A percentile compares a stretch with the other conserved stretches of the same genome.
These are phyloP conservation scores for Plectranthus barbatus DNA, from an alignment of 257 asterid genomes.

Conservation along the genomic window DNA sequence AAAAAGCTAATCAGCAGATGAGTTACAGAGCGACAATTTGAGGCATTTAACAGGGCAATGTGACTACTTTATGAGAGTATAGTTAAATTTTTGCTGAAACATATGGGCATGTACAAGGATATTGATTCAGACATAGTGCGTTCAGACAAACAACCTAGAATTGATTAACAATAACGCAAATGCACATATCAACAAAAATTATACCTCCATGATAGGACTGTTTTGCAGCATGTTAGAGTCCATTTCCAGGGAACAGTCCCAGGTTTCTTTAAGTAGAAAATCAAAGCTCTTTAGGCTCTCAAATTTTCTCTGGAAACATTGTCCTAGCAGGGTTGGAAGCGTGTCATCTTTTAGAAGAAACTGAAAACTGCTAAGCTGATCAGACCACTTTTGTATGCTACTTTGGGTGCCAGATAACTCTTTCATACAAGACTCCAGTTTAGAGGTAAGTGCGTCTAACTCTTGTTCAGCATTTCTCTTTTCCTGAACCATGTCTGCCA, in stretches of 20 bases:
- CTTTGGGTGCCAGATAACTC: slow-evolving; percentile 64
- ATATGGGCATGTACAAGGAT: background rate
- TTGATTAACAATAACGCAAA: slow-evolving; percentile 11
- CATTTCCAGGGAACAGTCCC: slow-evolving; percentile 39
- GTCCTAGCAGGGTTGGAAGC: slow-evolving; percentile 37
- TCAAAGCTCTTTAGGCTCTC: slow-evolving; percentile 58
- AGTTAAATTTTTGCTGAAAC: background rate
- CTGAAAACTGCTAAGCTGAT: slow-evolving; percentile 46
- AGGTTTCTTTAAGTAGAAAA: slow-evolving; percentile 46
- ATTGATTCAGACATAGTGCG: slow-evolving; percentile 1
- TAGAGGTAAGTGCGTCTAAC: slow-evolving; percentile 42
- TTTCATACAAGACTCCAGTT: slow-evolving; percentile 60
- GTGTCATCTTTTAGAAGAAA: slow-evolving; percentile 56
- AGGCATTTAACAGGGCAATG: background rate
- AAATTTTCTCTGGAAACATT: slow-evolving; percentile 39
- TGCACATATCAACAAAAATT: slow-evolving; percentile 1
- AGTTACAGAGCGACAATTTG: background rate
- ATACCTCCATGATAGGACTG: slow-evolving; percentile 54
- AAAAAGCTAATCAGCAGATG: background rate
- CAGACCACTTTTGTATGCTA: slow-evolving; percentile 37
- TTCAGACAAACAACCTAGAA: slow-evolving; percentile 2
- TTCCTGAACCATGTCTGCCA: slow-evolving; percentile 44
- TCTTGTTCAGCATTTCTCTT: slow-evolving; percentile 57
- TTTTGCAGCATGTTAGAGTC: slow-evolving; percentile 39
- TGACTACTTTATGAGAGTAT: background rate